A percentile compares a stretch with the other conserved stretches of the same genome.
These are phyloP conservation scores for Auricularia cornea DNA, from an alignment of 768 basidiomycete genomes.

Conservation along the genomic window DNA sequence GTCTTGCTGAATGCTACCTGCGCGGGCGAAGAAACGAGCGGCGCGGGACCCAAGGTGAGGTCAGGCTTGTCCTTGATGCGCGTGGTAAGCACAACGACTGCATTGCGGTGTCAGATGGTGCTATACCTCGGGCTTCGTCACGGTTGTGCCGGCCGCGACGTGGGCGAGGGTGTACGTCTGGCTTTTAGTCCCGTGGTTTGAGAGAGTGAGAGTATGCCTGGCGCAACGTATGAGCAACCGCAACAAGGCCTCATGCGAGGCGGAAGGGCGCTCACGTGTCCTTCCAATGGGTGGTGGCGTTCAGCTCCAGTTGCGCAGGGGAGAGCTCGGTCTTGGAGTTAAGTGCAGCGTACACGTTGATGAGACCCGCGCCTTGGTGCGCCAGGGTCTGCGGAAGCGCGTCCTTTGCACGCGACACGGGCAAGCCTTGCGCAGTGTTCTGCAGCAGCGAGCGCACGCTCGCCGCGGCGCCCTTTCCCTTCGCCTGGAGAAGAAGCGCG, in stretches of 20 bases:
- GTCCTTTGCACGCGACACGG: background rate
- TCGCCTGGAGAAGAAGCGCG: constrained; percentile 4
- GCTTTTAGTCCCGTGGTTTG: background rate
- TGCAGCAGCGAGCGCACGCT: background rate
- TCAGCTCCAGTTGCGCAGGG: background rate
- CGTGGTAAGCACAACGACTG: background rate
- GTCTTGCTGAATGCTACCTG: background rate
- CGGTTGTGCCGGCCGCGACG: background rate
- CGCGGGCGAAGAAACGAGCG: background rate
- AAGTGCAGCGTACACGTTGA: background rate
- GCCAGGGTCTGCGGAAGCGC: background rate
- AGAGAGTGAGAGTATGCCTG: background rate
- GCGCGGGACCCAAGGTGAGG: background rate
- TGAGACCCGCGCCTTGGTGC: background rate
- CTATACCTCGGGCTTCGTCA: background rate
- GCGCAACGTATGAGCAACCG: background rate
- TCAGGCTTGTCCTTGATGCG: background rate
- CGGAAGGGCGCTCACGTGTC: background rate
- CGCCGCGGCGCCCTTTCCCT: background rate
- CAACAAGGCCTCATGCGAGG: too few species aligned
- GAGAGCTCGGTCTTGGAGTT: background rate
- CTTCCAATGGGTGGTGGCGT: background rate
- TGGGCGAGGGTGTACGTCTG: background rate
- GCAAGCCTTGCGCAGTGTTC: background rate
- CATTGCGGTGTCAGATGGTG: background rate